phyloP scores from a whole-genome alignment of 169 alveolate genomes.

The Cryptosporidium sp. region DNA sequence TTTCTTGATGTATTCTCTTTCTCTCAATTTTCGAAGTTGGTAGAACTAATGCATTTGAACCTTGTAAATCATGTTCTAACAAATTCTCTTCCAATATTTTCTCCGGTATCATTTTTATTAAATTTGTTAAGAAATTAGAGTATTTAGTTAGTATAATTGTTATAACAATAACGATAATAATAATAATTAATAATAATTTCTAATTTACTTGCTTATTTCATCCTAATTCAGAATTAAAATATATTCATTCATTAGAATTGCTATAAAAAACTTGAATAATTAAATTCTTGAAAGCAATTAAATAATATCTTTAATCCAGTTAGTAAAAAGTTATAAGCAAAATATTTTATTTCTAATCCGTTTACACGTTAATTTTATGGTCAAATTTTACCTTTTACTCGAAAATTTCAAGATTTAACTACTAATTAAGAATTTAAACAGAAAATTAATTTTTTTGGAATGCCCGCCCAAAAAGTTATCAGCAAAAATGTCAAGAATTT shows the following conservation, averaged over 20 bases:
- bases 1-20: slow-evolving; percentile 18
- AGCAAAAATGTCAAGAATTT: no score
- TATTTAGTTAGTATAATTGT: no score
- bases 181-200: neutral
- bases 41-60: slow-evolving; percentile 52
- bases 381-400: neutral
- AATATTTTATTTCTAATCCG: neutral
- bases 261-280: no score
- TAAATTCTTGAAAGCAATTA: neutral
- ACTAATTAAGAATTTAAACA: neutral
- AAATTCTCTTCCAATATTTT: slow-evolving; percentile 14
- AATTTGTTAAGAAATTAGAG: neutral
- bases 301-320: neutral
- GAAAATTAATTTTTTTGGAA: neutral
- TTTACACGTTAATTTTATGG: neutral
- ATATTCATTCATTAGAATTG: neutral
- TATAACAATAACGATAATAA: no score
- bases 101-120: neutral
- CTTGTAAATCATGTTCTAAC: slow-evolving; percentile 13
- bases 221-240: neutral
- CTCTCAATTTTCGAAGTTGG: slow-evolving; percentile 47
- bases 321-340: neutral
- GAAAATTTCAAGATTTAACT: slow-evolving; percentile 1
- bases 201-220: neutral
- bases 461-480: slow-evolving; percentile 7